phyloP scores from a whole-genome alignment of 2,329 filamentous ascomycete genomes.

The Neonectria ditissima region DNA sequence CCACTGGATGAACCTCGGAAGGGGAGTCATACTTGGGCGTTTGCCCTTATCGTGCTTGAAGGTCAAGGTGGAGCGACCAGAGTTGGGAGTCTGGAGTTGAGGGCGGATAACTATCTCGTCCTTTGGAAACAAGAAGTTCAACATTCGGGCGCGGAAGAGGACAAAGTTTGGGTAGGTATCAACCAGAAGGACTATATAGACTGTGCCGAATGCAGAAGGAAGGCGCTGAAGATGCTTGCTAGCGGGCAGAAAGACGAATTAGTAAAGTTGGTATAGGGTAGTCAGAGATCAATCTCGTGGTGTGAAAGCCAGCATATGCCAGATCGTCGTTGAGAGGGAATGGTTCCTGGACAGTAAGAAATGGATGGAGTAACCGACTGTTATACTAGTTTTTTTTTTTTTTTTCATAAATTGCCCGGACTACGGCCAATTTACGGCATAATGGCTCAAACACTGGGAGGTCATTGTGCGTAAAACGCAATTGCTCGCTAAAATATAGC shows the following conservation, averaged over 20 bases:
- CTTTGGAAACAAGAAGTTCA: constrained; percentile 7
- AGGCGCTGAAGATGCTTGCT: constrained; percentile 5
- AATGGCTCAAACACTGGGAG: no score
- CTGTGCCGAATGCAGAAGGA: constrained; percentile 9
- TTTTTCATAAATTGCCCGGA: no score
- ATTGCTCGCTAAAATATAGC: no score
- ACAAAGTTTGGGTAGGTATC: background rate
- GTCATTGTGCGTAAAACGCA: no score
- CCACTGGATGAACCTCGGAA: background rate
- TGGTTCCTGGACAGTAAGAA: no score
- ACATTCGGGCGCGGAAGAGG: background rate
- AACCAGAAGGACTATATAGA: background rate
- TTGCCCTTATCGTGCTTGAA: constrained; percentile 18
- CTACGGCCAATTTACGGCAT: no score
- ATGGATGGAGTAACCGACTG: no score
- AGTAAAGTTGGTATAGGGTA: background rate
- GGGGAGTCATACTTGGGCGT: constrained; percentile 12
- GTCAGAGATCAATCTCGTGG: background rate
- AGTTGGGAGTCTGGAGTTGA: constrained; percentile 24
- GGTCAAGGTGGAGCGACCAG: constrained; percentile 2
- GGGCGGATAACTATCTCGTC: constrained; percentile 22
- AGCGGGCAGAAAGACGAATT: background rate
- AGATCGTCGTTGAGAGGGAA: no score
- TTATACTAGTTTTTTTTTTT: no score
- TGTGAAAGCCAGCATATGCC: no score